Conservation (phyloP, 129 eudicot genomes). For the Oenanthe sinensis region DNA sequence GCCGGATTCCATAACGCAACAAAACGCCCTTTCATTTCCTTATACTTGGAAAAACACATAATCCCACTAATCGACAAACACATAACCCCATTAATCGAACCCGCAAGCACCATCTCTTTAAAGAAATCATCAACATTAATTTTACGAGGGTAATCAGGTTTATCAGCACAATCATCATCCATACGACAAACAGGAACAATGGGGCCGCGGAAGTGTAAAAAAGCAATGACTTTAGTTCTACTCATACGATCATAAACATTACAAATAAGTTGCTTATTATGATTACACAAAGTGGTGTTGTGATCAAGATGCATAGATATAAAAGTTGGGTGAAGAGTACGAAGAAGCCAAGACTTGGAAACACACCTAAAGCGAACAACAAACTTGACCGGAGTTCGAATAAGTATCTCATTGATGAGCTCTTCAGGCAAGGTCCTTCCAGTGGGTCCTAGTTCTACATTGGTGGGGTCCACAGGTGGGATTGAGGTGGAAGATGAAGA, state of each 20-base stretch:
- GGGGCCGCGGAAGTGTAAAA: too few species aligned
- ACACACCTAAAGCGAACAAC: not conserved
- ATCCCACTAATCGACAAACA: not conserved
- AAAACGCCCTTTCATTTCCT: not conserved
- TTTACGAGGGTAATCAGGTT: not conserved
- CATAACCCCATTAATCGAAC: not conserved
- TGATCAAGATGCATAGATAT: not conserved
- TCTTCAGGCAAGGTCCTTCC: slow-evolving; percentile 1
- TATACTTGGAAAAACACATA: not conserved
- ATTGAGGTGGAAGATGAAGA: not conserved
- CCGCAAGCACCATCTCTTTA: not conserved
- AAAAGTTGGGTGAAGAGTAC: not conserved
- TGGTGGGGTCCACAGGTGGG: not conserved
- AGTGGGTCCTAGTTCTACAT: too few species aligned
- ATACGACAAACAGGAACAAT: too few species aligned
- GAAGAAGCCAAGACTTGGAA: not conserved
- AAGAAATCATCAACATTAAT: not conserved
- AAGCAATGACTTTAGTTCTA: too few species aligned
- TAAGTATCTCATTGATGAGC: not conserved
- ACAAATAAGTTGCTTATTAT: not conserved
- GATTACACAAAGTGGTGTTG: not conserved
- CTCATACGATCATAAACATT: not conserved
- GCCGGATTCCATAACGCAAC: not conserved
- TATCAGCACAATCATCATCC: not conserved
- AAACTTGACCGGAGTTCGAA: not conserved